Evolutionary conservation across 495 filamentous ascomycete genomes (phyloP).

Genomic region (Daldinia childiae): DNA sequence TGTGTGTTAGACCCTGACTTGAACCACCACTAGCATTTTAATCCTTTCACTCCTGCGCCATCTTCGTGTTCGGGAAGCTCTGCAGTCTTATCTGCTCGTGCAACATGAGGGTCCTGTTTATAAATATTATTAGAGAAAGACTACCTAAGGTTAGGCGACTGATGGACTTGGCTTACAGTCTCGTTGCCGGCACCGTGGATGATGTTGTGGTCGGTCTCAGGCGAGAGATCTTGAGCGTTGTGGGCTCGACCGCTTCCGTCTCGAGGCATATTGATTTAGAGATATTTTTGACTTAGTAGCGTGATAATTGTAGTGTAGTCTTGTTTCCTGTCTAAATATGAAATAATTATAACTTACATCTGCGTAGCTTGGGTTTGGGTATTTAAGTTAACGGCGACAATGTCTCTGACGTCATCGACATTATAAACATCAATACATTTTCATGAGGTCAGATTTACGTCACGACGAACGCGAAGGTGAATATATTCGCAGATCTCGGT

Average conservation of each 20-base stretch:
- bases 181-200: slow-evolving; percentile 50
- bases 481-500: background rate
- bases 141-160: background rate
- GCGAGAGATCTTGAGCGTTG: slow-evolving; percentile 43
- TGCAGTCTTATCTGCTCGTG: slow-evolving; percentile 54
- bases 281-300: background rate
- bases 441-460: background rate
- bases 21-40: slow-evolving; percentile 47
- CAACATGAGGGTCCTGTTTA: slow-evolving; percentile 39
- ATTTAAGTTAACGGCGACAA: background rate
- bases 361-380: background rate
- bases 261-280: slow-evolving; percentile 47
- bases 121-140: background rate
- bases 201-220: slow-evolving; percentile 50
- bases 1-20: slow-evolving; percentile 43
- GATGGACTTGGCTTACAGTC: slow-evolving; percentile 26
- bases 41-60: slow-evolving; percentile 44
- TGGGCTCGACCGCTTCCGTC: slow-evolving; percentile 50
- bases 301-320: background rate
- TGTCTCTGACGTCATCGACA: background rate
- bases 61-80: slow-evolving; percentile 50
- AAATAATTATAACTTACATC: background rate
- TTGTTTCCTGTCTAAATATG: background rate
- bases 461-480: background rate
- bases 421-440: background rate